These are phyloP conservation scores for Aquilaria agallochum DNA, from an alignment of 441 rosid species.

Conservation along the genomic window DNA sequence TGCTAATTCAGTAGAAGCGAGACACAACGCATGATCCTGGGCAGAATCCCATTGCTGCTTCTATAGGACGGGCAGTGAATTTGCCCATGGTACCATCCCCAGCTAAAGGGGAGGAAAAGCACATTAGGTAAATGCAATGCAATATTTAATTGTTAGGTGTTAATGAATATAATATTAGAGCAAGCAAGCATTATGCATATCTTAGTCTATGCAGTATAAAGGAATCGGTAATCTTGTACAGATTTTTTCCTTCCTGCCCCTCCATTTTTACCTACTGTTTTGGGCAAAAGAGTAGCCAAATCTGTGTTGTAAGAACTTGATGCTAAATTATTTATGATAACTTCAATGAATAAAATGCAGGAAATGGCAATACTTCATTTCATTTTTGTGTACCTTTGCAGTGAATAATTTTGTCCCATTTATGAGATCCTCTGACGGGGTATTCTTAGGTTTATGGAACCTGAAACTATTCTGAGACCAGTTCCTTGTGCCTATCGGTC, in stretches of 20 bases:
- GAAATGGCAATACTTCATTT: neutral
- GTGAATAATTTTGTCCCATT: neutral
- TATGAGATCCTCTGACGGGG: too few relatives aligned
- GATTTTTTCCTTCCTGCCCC: neutral
- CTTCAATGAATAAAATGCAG: conserved; percentile 18
- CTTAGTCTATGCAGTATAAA: conserved; percentile 15
- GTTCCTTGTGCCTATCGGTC: too few relatives aligned
- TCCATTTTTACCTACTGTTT: neutral
- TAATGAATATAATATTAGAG: neutral
- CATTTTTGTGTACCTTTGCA: neutral
- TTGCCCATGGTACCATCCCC: conserved; percentile 3
- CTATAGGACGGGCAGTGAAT: neutral
- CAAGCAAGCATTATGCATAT: neutral
- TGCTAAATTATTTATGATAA: conserved; percentile 9
- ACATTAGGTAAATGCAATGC: neutral
- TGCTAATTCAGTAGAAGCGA: neutral
- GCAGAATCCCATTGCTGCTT: neutral
- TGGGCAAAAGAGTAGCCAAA: conserved; percentile 10
- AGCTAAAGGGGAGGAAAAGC: conserved; percentile 5
- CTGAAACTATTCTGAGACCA: too few relatives aligned
- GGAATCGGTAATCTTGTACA: conserved; percentile 21
- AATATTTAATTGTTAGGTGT: conserved; percentile 11
- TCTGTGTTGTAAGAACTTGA: conserved; percentile 26
- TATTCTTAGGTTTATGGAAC: too few relatives aligned
- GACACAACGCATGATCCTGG: too few relatives aligned